Percentiles rank a stretch among this genome's conserved stretches.
phyloP scores from a whole-genome alignment of 169 alveolate genomes.

The Cryptosporidium ryanae region DNA sequence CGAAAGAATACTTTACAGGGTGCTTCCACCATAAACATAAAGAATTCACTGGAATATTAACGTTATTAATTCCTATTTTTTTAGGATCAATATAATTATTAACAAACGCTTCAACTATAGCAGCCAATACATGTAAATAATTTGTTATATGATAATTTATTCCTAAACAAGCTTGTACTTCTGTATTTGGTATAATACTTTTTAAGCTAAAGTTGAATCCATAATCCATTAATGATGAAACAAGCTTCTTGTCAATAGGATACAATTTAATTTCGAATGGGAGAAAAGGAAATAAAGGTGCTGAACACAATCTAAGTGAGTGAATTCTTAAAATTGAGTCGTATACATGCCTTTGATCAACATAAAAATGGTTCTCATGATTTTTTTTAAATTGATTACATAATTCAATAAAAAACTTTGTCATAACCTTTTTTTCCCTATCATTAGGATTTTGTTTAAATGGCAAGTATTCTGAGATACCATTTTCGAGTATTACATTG shows the following conservation, averaged over 20 bases:
- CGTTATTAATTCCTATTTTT: constrained; percentile 3
- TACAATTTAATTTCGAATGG: constrained; percentile 37
- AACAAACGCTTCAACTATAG: constrained; percentile 36
- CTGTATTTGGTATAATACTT: neutral
- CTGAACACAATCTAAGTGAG: constrained; percentile 43
- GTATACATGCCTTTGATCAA: constrained; percentile 16
- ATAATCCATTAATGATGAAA: neutral
- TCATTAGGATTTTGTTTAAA: constrained; percentile 5
- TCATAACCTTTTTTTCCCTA: constrained; percentile 17
- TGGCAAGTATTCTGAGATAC: constrained; percentile 4
- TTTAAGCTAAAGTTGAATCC: constrained; percentile 30
- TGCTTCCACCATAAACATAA: constrained; percentile 65
- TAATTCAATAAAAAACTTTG: constrained; percentile 30
- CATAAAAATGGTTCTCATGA: constrained; percentile 29
- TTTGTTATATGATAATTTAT: constrained; percentile 21
- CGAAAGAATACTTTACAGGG: constrained; percentile 38
- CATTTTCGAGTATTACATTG: constrained; percentile 8
- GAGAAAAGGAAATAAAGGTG: constrained; percentile 54
- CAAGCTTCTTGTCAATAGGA: constrained; percentile 46
- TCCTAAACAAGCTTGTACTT: constrained; percentile 41
- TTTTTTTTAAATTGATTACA: constrained; percentile 34
- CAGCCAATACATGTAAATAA: constrained; percentile 60
- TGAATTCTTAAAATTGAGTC: constrained; percentile 39
- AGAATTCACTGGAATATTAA: constrained; percentile 18
- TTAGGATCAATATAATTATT: constrained; percentile 17